Base-by-base conservation (phyloP, 1,284 basidiomycete genomes). In the Sporisorium scitamineum region DNA sequence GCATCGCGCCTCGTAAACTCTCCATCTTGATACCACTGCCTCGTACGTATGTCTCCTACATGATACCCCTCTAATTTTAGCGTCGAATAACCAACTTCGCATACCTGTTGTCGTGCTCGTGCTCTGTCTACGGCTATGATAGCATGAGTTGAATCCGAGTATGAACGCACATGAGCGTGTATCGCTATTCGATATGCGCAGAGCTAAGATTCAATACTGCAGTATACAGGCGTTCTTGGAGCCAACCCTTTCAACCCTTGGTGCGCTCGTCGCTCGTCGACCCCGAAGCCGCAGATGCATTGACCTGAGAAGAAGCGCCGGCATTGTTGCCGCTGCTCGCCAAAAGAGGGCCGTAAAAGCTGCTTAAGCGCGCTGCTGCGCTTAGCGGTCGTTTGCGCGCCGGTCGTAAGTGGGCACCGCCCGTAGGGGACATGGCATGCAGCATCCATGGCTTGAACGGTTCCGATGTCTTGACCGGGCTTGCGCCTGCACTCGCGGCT, bases 341-440 rank as follows among this genome's bases (percentile, higher is more conserved):
- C 24, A 70, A 37, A 32, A 75, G 47, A 11, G 72, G 72, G 5
- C 78, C 75, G 31, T 80, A 80, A 31, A 80, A 63, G 29, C 65
- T 70, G 58, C 69, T 73, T 31, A 80, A 50, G 5, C 78, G 54
- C 5, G 77, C 78, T 7, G 78, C 78, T 11, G 78, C 78, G 45
- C 72, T 72, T 27, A 80, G 42, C 13, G 78, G 78, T 9, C 75
- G 42, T 39, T 75, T 79, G n/a, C 58, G 37, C 11, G 62, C 55
- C 18, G 69, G 65, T 22, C 74, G 29, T 24, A 62, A 24, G 18
- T 71, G 69, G 3, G 64, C 60, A n/a, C 57, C 58, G 11, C 68
- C 61, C 7, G 54, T 27, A 0, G 68, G 62, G 10, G 68, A 70
- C 68, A 70, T 70, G 10, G 58, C 73, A 48, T 75, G 76, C 58